Base-by-base conservation (phyloP, 2,329 filamentous ascomycete species). In the Trichoderma asperellum region DNA sequence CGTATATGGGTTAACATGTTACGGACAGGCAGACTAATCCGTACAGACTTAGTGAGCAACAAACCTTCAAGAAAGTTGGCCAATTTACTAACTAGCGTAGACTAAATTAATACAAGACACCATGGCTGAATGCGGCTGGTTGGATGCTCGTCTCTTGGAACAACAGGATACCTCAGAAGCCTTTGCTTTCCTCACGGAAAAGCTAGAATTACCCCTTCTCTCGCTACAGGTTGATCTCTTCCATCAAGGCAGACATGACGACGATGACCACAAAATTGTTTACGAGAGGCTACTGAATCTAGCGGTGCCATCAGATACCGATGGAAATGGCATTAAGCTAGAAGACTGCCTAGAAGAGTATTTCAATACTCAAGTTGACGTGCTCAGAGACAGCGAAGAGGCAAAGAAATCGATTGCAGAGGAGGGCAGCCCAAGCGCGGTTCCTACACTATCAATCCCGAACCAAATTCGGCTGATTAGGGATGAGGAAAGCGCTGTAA, bases 91-190 rank as follows among this genome's bases (percentile, higher is more conserved):
- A 76, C 67, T 12, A 24, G 12, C 35, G 18, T 24, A 95, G 91
- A 97, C 93, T 8, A 87, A 91, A 78, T 85, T 93, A 72, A 86
- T 99, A 16, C 94, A 97, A 79, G 88, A 95, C 52, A 86, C 93
- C 11, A 80, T 98, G 49, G 90, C 91, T 21, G 91, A 90, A 65
- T 97, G 94, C 77, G 96, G 95, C 4, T 98, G 96, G 96, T 82
- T 87, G 73, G 94, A 96, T 69, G 94, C 94, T 58, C 86, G 87
- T 27, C 81, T 87, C 69, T 77, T 92, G n/a, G 87, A 90, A 74
- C 96, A 98, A 77, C 96, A 99, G 80, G 96, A 99, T 79, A 93
- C 93, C 0, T 97, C 96, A 0, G 96, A 99, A 80, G 94, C 94
- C 0, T 98, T 98, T 77, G 92, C 91, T 0, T 97, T 97, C 78